Evolutionary conservation across 352 stramenopile species (phyloP), one percentile per base, ranked within the genome.

Genomic region (Thalassiosira hispida): DNA sequence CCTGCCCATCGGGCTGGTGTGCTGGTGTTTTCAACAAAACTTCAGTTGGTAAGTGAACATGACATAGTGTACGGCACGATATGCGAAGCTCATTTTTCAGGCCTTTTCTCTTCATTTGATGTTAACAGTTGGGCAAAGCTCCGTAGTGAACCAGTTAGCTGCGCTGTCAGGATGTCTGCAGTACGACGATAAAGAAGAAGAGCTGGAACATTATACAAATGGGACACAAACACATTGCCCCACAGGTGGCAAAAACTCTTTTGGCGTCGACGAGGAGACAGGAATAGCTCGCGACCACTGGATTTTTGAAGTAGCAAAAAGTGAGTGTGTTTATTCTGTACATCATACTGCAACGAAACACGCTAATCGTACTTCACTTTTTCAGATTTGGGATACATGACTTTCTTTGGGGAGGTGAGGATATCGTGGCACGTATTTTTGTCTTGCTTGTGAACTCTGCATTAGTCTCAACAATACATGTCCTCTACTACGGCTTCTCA

Each of bases 131-230:
- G 83, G 83, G 9, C 73, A 81, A 38, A 86, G 76, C 40, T 84
- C 71, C 23, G 81, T 90, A 57, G 40, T 81, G 18, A 90, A 90
- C 70, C 83, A 90, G 61, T 60, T 90, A 9, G 73, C 75, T 29
- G 78, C 77, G 27, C 59, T 86, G 16, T 69, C 49, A 57, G 83
- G 83, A 38, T 87, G 83, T 55, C 14, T 85, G 7, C 60, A 63
- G 31, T 35, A 46, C n/a, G 29, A 46, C 22, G 18, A 66, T 42
- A 7, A 11, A 38, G 23, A 63, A 49, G 56, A 77, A 61, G 23
- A 76, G 20, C 7, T 77, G 33, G 59, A 59, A 25, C 49, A 73
- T 20, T 81, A 81, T 27, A 49, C 16, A 27, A 52, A 77, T 68
- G 52, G 18, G 0, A 18, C 20, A 23, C 23, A 22, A 7, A 49